Conservation (phyloP, 257 asterid genomes). For the Parsonsia alboflavescens region DNA sequence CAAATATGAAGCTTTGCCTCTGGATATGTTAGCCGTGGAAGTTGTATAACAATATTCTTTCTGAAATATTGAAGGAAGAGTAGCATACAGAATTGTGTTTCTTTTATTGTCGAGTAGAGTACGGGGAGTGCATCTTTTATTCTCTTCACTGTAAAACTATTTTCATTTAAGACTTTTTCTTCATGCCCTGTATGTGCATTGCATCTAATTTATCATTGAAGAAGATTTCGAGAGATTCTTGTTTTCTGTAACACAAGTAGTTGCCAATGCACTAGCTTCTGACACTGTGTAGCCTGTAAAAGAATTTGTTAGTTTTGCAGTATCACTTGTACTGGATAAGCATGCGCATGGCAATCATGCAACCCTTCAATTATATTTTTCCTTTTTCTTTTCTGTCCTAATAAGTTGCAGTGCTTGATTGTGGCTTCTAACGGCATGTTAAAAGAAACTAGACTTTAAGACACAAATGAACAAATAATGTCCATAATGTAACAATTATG, state of each 20-base stretch:
- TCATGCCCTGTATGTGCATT: background rate
- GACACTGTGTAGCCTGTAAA: background rate
- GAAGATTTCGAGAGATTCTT: background rate
- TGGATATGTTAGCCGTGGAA: background rate
- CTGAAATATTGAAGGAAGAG: background rate
- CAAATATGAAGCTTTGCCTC: background rate
- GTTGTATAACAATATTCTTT: background rate
- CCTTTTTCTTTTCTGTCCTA: background rate
- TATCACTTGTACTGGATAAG: background rate
- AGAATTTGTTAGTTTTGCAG: background rate
- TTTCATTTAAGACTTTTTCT: background rate
- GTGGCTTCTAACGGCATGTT: background rate
- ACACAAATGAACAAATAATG: background rate
- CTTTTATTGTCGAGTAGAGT: background rate
- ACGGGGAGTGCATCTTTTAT: background rate
- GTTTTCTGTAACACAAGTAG: background rate
- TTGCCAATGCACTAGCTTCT: background rate
- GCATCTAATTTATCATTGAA: background rate
- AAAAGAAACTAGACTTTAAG: background rate
- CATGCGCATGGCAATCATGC: background rate
- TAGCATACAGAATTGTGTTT: background rate
- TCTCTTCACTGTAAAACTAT: background rate
- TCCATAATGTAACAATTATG: background rate
- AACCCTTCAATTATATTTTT: too few species aligned
- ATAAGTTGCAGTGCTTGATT: background rate